phyloP scores from a whole-genome alignment of 768 basidiomycete species.

The Suillus luteus region DNA sequence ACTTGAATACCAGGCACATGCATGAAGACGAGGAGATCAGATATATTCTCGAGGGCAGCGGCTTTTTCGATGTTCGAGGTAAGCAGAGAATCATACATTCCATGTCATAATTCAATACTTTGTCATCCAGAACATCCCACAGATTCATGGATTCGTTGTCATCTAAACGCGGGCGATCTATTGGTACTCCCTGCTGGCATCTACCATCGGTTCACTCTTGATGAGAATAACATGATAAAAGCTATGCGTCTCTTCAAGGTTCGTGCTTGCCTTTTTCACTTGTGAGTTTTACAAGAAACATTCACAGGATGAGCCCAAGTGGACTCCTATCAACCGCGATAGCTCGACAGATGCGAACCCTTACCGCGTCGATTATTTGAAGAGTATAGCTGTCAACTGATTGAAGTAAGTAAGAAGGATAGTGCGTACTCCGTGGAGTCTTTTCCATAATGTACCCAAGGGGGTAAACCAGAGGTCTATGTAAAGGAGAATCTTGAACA shows the following conservation, averaged over 20 bases:
- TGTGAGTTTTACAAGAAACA: slow-evolving; percentile 1
- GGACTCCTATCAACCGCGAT: slow-evolving; percentile 76
- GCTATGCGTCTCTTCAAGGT: slow-evolving; percentile 88
- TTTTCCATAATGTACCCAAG: background rate
- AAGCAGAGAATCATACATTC: slow-evolving; percentile 22
- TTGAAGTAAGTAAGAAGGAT: background rate
- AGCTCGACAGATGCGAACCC: slow-evolving; percentile 63
- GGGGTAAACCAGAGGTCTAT: background rate
- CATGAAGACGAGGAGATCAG: slow-evolving; percentile 97
- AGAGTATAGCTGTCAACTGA: slow-evolving; percentile 43
- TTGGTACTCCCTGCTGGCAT: slow-evolving; percentile 88
- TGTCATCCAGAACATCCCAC: slow-evolving; percentile 53
- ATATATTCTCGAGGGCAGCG: slow-evolving; percentile 81
- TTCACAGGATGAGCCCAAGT: slow-evolving; percentile 85
- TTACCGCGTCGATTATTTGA: slow-evolving; percentile 62
- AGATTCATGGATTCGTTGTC: slow-evolving; percentile 81
- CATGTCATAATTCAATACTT: background rate
- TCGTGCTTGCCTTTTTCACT: slow-evolving; percentile 12
- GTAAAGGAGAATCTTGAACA: background rate
- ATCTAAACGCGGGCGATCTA: slow-evolving; percentile 76
- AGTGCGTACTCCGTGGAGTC: background rate
- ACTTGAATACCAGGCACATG: slow-evolving; percentile 61
- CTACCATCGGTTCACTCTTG: slow-evolving; percentile 94
- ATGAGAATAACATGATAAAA: slow-evolving; percentile 69
- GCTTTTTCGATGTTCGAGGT: slow-evolving; percentile 93